A percentile compares a stretch with the other conserved stretches of the same genome.
Conservation (phyloP, 768 basidiomycete species). For the Pisolithus albus region DNA sequence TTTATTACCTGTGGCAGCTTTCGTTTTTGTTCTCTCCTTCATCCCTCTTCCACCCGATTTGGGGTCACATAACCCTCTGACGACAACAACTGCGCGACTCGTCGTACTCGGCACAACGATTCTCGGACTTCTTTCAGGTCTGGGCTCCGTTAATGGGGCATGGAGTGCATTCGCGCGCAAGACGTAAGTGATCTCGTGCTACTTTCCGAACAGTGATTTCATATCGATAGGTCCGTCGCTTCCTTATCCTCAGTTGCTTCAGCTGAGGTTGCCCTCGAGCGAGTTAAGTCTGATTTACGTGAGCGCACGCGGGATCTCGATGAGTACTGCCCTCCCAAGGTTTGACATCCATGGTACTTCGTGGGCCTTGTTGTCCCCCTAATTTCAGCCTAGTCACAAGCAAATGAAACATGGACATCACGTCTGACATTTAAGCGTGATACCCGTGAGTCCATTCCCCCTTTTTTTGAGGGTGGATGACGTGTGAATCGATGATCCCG, state of each 20-base stretch:
- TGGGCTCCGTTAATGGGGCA: slow-evolving; percentile 64
- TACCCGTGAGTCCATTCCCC: slow-evolving; percentile 18
- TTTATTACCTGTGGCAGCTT: slow-evolving; percentile 45
- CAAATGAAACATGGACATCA: slow-evolving; percentile 23
- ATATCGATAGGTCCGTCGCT: slow-evolving; percentile 14
- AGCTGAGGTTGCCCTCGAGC: slow-evolving; percentile 52
- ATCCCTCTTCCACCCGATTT: slow-evolving; percentile 60
- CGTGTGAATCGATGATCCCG: not conserved
- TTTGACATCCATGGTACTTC: slow-evolving; percentile 5
- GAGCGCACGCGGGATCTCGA: slow-evolving; percentile 27
- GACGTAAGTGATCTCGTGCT: slow-evolving; percentile 17
- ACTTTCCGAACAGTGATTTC: slow-evolving; percentile 4
- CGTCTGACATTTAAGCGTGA: slow-evolving; percentile 27
- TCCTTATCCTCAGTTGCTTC: slow-evolving; percentile 34
- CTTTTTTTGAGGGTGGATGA: not conserved
- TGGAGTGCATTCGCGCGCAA: slow-evolving; percentile 36
- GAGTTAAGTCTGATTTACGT: slow-evolving; percentile 52
- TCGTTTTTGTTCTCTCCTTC: slow-evolving; percentile 55
- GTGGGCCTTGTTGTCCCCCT: not conserved
- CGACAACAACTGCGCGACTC: slow-evolving; percentile 52
- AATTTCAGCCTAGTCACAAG: slow-evolving; percentile 18
- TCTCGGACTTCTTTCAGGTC: slow-evolving; percentile 75
- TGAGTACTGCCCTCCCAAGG: slow-evolving; percentile 18
- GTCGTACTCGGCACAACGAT: slow-evolving; percentile 72
- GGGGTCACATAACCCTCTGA: slow-evolving; percentile 34